Evolutionary conservation across 371 early-diverging fungal species (phyloP).

Genomic region (Mortierella sp.): DNA sequence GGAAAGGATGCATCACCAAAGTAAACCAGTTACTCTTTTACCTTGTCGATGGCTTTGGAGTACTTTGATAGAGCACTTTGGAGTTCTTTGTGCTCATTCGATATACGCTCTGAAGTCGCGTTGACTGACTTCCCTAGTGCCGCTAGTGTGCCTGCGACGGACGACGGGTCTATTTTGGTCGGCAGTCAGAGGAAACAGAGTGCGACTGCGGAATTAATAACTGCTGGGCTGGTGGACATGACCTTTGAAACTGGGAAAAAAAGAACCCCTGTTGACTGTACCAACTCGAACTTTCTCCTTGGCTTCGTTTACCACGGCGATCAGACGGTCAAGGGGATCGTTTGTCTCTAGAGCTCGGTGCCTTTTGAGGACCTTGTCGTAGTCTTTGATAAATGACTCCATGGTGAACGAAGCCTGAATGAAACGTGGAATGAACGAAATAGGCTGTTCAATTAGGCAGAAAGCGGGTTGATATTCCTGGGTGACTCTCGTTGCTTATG

Average conservation of each 20-base stretch:
- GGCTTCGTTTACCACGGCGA: constrained; percentile 51
- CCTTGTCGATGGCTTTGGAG: constrained; percentile 84
- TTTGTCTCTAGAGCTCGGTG: constrained; percentile 53
- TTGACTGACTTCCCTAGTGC: constrained; percentile 25
- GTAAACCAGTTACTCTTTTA: no score
- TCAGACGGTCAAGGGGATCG: constrained; percentile 53
- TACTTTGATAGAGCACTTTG: constrained; percentile 71
- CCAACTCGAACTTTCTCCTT: constrained; percentile 48
- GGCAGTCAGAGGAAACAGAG: not conserved
- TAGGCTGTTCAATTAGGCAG: not conserved
- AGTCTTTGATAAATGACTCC: constrained; percentile 57
- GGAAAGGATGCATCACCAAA: not conserved
- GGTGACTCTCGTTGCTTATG: not conserved
- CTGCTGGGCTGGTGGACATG: no score
- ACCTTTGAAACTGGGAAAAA: not conserved
- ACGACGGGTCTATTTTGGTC: constrained; percentile 34
- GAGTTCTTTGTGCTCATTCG: constrained; percentile 77
- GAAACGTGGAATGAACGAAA: not conserved
- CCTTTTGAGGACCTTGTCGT: constrained; percentile 59
- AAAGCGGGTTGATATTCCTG: not conserved
- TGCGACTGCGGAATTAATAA: not conserved
- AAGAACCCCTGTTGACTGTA: not conserved
- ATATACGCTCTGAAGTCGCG: constrained; percentile 40
- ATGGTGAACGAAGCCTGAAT: constrained; percentile 24
- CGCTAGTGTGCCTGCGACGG: constrained; percentile 20